phyloP scores from a whole-genome alignment of 2,329 filamentous ascomycete genomes.

The Cladosporium oxysporum region DNA sequence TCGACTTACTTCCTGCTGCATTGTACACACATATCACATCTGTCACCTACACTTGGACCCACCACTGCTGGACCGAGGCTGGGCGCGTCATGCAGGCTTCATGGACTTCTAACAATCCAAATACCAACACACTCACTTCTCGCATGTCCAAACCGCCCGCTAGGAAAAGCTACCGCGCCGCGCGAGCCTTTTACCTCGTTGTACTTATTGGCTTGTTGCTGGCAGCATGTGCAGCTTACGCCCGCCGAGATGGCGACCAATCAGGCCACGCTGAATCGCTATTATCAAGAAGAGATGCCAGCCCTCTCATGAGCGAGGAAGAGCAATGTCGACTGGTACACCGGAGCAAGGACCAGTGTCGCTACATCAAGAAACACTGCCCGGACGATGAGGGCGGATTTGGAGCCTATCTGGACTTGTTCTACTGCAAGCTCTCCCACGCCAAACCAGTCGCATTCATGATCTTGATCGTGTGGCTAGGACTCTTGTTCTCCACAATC shows the following conservation, averaged over 20 bases:
- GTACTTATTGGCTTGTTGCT: conserved; percentile 37
- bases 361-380: conserved; percentile 80
- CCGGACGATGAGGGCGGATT: conserved; percentile 86
- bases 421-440: conserved; percentile 76
- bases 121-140: conserved; percentile 8
- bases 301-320: conserved; percentile 34
- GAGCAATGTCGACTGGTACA: conserved; percentile 78
- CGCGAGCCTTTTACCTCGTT: conserved; percentile 49
- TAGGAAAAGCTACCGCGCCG: conserved; percentile 40
- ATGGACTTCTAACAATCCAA: conserved; percentile 3
- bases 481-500: conserved; percentile 90
- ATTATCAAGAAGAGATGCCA: not conserved
- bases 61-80: conserved; percentile 7
- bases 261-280: not conserved
- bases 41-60: conserved; percentile 1
- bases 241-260: conserved; percentile 9
- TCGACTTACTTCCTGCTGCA: not conserved
- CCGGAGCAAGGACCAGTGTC: conserved; percentile 73
- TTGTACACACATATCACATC: not conserved
- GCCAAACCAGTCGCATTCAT: conserved; percentile 76
- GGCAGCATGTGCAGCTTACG: conserved; percentile 16
- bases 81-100: conserved; percentile 14
- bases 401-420: conserved; percentile 82
- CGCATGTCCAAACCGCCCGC: conserved; percentile 18
- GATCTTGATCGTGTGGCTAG: conserved; percentile 79